phyloP scores from a whole-genome alignment of 352 stramenopile genomes.

The Phytopythium kandeliae region DNA sequence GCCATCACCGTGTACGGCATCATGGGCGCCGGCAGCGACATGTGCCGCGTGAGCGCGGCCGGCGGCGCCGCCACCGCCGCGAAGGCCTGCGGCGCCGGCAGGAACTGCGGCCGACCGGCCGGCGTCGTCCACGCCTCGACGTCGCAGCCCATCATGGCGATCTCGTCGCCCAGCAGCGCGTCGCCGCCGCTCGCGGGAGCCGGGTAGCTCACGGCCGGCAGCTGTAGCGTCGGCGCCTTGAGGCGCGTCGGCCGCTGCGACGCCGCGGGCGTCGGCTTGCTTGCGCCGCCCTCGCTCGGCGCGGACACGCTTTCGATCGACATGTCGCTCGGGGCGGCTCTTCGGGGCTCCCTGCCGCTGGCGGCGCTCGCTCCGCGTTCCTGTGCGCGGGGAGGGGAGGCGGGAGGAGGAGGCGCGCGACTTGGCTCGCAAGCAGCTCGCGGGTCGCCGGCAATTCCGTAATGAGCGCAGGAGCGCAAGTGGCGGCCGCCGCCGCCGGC shows the following conservation, averaged over 20 bases:
- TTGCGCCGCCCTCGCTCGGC: slow-evolving; percentile 9
- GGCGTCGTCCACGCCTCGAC: slow-evolving; percentile 42
- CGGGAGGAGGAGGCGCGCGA: no score
- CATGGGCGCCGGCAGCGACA: slow-evolving; percentile 53
- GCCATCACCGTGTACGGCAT: slow-evolving; percentile 27
- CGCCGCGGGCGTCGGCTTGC: slow-evolving; percentile 1
- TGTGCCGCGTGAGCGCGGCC: slow-evolving; percentile 58
- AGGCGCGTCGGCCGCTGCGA: slow-evolving; percentile 7
- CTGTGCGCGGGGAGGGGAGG: neutral
- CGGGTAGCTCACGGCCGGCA: slow-evolving; percentile 14
- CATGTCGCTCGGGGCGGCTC: slow-evolving; percentile 17
- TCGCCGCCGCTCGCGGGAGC: slow-evolving; percentile 14
- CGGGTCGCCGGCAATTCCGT: slow-evolving; percentile 8
- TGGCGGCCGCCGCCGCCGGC: no score
- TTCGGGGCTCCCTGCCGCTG: slow-evolving; percentile 7
- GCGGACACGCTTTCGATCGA: slow-evolving; percentile 35
- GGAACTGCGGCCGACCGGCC: slow-evolving; percentile 29
- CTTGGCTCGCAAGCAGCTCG: no score
- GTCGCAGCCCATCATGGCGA: slow-evolving; percentile 64
- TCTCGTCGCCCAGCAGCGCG: slow-evolving; percentile 57
- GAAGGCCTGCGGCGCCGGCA: slow-evolving; percentile 18
- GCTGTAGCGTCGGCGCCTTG: slow-evolving; percentile 14
- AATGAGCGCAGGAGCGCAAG: slow-evolving; percentile 5
- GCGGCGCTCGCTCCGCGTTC: slow-evolving; percentile 4
- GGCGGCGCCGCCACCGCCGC: slow-evolving; percentile 34